Evolutionary conservation across 2,329 filamentous ascomycete species (phyloP), one percentile per base, ranked within the genome.

Genomic region (Stemphylium vesicarium): DNA sequence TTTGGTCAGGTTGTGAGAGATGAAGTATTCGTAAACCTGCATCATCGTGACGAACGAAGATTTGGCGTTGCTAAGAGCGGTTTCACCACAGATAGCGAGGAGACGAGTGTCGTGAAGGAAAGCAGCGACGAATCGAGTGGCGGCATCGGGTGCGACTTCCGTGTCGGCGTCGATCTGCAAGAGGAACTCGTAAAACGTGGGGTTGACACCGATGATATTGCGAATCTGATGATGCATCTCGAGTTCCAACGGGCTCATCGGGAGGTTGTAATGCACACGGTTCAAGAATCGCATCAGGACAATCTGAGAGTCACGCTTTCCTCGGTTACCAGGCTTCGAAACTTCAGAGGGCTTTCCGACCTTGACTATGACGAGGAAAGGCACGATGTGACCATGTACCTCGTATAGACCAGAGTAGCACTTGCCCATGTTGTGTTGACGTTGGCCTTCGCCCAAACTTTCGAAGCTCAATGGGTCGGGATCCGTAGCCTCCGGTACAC

Each of bases 391-490:
- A 60, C 95, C 95, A 72, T 97, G 91, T 6, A 97, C 93, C 78
- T 99, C 95, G 75, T 99, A 99, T 4, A 99, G 82, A 71, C 95
- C 95, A 16, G 95, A 97, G 79, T 99, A 99, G 62, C 97, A 87
- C 78, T 99, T 99, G 77, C 91, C 95, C 94, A 98, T 98, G 77
- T 99, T 99, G 82, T 98, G 95, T 77, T 98, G 95, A 80, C 96
- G 96, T 79, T 90, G 86, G 73, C 95, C 95, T 78, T 98, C 94
- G 55, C 95, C 95, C 32, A 99, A 85, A 72, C 92, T 94, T 75
- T 99, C 94, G 68, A 99, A 99, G 82, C 92, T 97, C 53, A 99
- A 83, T 2, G 95, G 92, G 74, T 98, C 94, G 0, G 96, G 95
- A 70, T 99, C 94, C 13, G 97, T 90, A 2, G 89, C 91, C 66